Base-by-base conservation (phyloP, 2,329 filamentous ascomycete genomes). In the Zasmidium cellare region DNA sequence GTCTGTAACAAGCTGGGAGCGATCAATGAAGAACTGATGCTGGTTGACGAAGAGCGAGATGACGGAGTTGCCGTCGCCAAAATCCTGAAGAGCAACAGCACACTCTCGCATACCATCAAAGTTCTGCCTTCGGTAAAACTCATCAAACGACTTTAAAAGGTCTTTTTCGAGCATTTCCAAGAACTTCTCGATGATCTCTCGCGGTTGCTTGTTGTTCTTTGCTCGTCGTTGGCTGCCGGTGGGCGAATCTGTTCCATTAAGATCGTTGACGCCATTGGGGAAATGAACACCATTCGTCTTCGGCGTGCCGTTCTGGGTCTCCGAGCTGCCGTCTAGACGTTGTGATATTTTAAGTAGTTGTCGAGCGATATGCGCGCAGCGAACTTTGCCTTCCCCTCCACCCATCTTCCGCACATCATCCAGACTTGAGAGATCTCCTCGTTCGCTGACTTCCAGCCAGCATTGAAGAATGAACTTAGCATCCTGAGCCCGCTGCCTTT, bases 41-140 rank as follows among this genome's bases (percentile, higher is more conserved):
- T 99, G 94, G 72, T 99, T 99, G 71, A 99, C 93, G 74, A 97
- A 99, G 11, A 93, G 82, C 14, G 91, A 93, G 74, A 97, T 96
- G 59, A 97, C 94, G 72, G 92, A 97, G 57, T 91, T 87, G 52
- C 94, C 94, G 53, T 94, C 92, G 73, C 93, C 96, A 81, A 99
- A 99, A 75, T 97, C 94, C 72, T 94, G 84, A 61, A 99, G 80
- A 45, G 97, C 94, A 69, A 90, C 90, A 55, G 96, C 91, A 72
- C 94, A 99, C 72, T 97, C 94, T 77, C 91, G 88, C 96, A 99
- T 99, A 69, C 96, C 92, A 65, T 97, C 91, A 70, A 96, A 97
- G 75, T 97, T 96, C 69, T 96, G 92, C 66, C 89, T 87, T 63
- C 92, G 84, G 74, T 97, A 97, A 78, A 93, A 97, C 71, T 96